Evolutionary conservation across 352 stramenopile genomes (phyloP), one percentile per base, ranked within the genome.

Genomic region (Phytophthora pini): DNA sequence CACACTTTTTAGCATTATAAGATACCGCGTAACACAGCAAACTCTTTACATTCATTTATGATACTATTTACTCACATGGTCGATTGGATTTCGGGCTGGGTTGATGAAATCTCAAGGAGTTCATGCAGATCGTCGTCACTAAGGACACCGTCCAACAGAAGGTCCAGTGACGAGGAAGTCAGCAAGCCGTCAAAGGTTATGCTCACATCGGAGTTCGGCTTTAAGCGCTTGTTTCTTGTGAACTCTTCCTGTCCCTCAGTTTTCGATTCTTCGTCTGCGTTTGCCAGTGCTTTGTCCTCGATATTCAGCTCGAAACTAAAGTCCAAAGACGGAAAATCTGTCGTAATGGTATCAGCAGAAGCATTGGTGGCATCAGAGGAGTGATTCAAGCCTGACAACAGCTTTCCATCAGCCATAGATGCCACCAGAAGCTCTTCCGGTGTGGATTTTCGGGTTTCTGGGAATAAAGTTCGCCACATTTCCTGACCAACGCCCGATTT

Each of bases 101-200:
- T 27, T 22, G 31, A 47, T 17, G 36, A 15, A 22, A 51, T 58
- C 5, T 68, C 45, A 38, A 64, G 38, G 11, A 57, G 38, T 11
- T 61, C 58, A 10, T 50, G 32, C 10, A 64, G 15, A 43, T 58
- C 61, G 34, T 57, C 61, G 17, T 64, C 60, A 47, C 34, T 56
- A n/a, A 68, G 60, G 9, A 68, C 17, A 7, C 44, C 41, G 0
- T 62, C 61, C 7, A 52, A 12, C 15, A 58, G 34, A 10, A 54
- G 43, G 12, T 64, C 45, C 26, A 58, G 45, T 38, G 53, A 26
- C 15, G 61, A 43, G 2, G 53, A 63, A 13, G 20, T 29, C 10
- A 64, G 15, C 7, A 4, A n/a, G 24, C 12, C 15, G 29, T 65
- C 46, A 15, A 41, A 17, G 40, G 4, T 50, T 31, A 48, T 4